Evolutionary conservation across 208 protist genomes (phyloP), one percentile per base, ranked within the genome.

Genomic region (Angomonas deanei): DNA sequence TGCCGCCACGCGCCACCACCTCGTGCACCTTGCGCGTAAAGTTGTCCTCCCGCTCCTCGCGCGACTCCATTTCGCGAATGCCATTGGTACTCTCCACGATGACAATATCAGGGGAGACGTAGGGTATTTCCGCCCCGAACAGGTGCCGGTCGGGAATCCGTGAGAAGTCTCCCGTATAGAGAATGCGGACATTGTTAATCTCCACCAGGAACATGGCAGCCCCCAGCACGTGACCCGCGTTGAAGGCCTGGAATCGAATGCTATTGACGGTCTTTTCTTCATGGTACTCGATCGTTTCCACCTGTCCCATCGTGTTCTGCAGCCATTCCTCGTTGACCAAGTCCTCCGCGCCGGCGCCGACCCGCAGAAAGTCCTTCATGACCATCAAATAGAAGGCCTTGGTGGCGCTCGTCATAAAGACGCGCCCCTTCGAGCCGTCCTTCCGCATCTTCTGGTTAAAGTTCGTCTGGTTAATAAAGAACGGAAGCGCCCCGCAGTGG

Each of bases 101-200:
- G 15, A 99, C 72, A 26, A 99, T 96, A 70, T 99, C 97, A 0
- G 97, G 96, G 10, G 86, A 86, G 28, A 91, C 84, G 1, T 80
- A 76, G 24, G 95, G 94, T 10, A 95, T 88, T 70, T 99, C 97
- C 3, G 99, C 99, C 2, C 96, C 97, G 61, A 98, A 92, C 36
- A 99, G 80, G 74, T 99, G 98, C 49, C 98, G 84, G 76, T 99
- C 99, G 28, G 97, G 90, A 15, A 98, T 82, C 39, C 96, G 81
- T 13, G 96, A 98, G 72, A 98, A 99, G 68, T 99, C 98, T 26
- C 99, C 99, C 3, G 99, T 99, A 86, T 99, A 99, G 13, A 99
- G 82, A 17, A 96, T 86, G 21, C 83, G 82, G 68, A 98, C 93
- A 24, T 97, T 97, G 0, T 92, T 97, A 68, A 99, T 99, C 62